A percentile compares a stretch with the other conserved stretches of the same genome.
These are phyloP conservation scores for Actinomucor elegans DNA, from an alignment of 371 early-diverging fungal species.

Conservation along the genomic window DNA sequence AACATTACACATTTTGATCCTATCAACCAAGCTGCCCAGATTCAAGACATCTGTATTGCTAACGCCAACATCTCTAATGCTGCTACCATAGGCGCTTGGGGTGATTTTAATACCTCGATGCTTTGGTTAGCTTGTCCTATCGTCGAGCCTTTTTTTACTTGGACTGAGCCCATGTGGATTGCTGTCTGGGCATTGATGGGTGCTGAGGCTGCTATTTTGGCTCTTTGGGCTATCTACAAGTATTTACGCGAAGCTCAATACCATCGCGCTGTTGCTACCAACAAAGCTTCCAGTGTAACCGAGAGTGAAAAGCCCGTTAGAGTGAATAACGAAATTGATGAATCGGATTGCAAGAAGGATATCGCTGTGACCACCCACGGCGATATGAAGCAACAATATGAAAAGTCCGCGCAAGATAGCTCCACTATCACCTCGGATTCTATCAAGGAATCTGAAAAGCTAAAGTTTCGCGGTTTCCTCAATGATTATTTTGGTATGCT, in stretches of 20 bases:
- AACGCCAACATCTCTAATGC: slow-evolving; percentile 15
- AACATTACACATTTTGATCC: slow-evolving; percentile 55
- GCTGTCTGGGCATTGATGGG: slow-evolving; percentile 47
- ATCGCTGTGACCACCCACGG: background rate
- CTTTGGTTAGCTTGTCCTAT: slow-evolving; percentile 59
- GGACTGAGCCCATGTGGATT: slow-evolving; percentile 60
- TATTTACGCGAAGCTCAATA: slow-evolving; percentile 12
- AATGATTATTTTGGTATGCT: slow-evolving; percentile 55
- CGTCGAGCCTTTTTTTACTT: slow-evolving; percentile 49
- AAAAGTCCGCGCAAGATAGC: background rate
- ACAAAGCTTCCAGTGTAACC: background rate
- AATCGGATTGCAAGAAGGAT: slow-evolving; percentile 19
- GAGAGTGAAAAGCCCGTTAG: background rate
- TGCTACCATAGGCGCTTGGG: slow-evolving; percentile 36
- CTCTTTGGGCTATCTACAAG: slow-evolving; percentile 49
- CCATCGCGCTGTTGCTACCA: slow-evolving; percentile 8
- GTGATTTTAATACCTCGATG: slow-evolving; percentile 13
- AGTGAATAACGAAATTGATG: slow-evolving; percentile 1
- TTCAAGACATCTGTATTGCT: slow-evolving; percentile 44
- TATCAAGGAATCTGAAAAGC: slow-evolving; percentile 40
- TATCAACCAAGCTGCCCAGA: slow-evolving; percentile 43
- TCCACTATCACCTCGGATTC: slow-evolving; percentile 24
- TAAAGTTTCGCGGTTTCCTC: slow-evolving; percentile 66
- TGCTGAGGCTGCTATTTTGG: slow-evolving; percentile 37
- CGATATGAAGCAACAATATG: slow-evolving; percentile 4